Conservation (phyloP, 2,329 filamentous ascomycete genomes). For the Geosmithia flava region DNA sequence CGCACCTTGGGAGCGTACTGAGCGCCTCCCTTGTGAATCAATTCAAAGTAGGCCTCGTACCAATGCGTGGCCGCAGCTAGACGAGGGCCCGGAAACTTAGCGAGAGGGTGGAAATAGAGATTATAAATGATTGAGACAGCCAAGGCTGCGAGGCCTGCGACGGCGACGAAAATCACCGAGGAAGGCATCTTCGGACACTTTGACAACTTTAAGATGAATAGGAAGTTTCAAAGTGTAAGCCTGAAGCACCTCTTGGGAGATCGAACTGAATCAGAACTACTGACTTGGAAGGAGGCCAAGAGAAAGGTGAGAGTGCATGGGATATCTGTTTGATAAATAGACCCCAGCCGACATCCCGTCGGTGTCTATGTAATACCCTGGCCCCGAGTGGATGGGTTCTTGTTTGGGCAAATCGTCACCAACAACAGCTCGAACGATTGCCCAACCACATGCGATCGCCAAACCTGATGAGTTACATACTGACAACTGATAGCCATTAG, state of each 20-base stretch:
- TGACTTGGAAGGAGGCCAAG: background rate
- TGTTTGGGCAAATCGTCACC: background rate
- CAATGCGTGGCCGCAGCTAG: constrained; percentile 2
- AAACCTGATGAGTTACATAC: no score
- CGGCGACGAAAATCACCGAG: background rate
- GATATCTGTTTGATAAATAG: background rate
- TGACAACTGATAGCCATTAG: background rate
- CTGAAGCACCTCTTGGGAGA: background rate
- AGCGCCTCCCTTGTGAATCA: background rate
- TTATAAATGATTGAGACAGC: background rate
- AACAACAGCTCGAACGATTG: background rate
- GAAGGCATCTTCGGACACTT: background rate
- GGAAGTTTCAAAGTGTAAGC: background rate
- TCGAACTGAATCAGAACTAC: no score
- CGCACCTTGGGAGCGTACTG: background rate
- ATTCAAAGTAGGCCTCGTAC: constrained; percentile 7
- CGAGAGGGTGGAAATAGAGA: constrained; percentile 3
- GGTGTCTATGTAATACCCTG: background rate
- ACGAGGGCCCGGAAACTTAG: constrained; percentile 3
- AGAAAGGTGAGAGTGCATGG: background rate
- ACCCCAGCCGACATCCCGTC: background rate
- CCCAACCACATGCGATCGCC: no score
- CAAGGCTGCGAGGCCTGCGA: background rate
- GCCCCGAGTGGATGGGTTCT: background rate
- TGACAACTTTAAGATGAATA: background rate